Conservation (phyloP, 768 basidiomycete genomes). For the Hemileccinum impolitum region DNA sequence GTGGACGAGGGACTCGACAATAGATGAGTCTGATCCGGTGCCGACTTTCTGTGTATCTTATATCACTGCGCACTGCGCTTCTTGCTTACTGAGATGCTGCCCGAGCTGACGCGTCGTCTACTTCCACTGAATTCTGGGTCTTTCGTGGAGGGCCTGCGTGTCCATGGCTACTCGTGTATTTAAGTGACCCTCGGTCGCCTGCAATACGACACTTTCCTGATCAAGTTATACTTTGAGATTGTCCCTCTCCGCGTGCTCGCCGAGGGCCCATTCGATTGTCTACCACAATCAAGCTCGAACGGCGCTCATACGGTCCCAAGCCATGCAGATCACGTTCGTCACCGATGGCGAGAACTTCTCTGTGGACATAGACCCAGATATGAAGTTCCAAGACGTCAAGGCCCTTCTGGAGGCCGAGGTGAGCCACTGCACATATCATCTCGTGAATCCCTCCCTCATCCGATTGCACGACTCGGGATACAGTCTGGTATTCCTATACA, state of each 20-base stretch:
- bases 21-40: conserved; percentile 8
- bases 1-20: conserved; percentile 26
- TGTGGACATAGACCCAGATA: conserved; percentile 84
- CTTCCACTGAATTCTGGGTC: conserved; percentile 22
- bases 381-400: conserved; percentile 92
- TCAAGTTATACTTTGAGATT: conserved; percentile 17
- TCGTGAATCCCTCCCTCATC: background rate
- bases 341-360: conserved; percentile 64
- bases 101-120: conserved; percentile 14
- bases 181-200: conserved; percentile 1
- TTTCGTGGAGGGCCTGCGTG: conserved; percentile 21
- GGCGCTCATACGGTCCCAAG: conserved; percentile 2
- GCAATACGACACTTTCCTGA: conserved; percentile 23
- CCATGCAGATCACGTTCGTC: conserved; percentile 72
- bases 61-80: conserved; percentile 4
- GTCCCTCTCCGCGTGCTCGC: background rate
- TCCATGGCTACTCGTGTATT: conserved; percentile 10
- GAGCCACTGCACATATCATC: conserved; percentile 26
- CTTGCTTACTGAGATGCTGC: conserved; percentile 12
- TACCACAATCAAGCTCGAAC: background rate
- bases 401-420: conserved; percentile 96
- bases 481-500: conserved; percentile 71
- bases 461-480: background rate
- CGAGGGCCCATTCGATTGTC: no score
- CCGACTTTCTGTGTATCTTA: background rate